Evolutionary conservation across 345 rosid species (phyloP), one percentile per base, ranked within the genome.

Genomic region (Eucalyptus erythrocorys): DNA sequence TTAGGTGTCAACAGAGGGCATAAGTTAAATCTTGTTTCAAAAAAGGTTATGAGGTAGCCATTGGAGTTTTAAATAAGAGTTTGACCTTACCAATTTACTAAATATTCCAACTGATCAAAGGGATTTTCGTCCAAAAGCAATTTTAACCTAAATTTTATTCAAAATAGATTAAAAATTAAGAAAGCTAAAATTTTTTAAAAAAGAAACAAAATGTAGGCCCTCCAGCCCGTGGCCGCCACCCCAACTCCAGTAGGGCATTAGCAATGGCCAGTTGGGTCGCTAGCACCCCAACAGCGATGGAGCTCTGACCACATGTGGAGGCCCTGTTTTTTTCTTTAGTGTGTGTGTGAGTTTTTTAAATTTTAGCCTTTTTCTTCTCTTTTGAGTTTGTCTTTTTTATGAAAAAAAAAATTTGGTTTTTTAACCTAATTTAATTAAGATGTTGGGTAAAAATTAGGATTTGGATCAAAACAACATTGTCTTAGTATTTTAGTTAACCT

Each of bases 31-130:
- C 0, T 51, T 51, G 0, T 21, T 51, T 51, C 1, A 1, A 51
- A 51, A 51, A 55, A 10, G 0, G 1, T 1, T 55, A 1, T 24
- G 0, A 55, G 0, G 6, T 55, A 10, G 12, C 27, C 0, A 0
- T 55, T 0, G 30, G 30, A 24, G 30, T 55, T 55, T 55, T 24
- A 55, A 24, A 55, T 55, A 55, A 55, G 13, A 24, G 3, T 24
- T 0, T 4, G 2, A 4, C 12, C 1, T 53, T 2, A 55, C 0
- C 0, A 9, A 4, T 4, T 2, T 19, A 51, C 24, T 51, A 19
- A 51, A 51, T 51, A 51, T 51, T 21, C 1, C 10, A 8, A 0
- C 3, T 4, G 0, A 10, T 24, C 61, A 10, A 24, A n/a, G 1
- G 13, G 2, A 24, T 4, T 55, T 55, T 24, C 0, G 0, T 4